Base-by-base conservation (phyloP, 768 basidiomycete genomes). In the Termitomyces sp. region DNA sequence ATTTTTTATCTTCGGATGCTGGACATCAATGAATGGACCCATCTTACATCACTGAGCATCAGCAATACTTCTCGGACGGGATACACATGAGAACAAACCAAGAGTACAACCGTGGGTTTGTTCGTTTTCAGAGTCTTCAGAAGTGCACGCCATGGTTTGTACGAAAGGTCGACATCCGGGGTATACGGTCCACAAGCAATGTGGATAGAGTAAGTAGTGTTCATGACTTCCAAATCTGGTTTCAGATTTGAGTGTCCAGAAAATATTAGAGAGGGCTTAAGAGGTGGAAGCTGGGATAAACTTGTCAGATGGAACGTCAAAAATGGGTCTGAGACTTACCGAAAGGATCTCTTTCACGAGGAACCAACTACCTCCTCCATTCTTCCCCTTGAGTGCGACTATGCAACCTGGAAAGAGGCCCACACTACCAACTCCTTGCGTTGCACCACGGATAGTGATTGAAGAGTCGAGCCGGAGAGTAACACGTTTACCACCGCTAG, bases 371-470 rank as follows among this genome's bases (percentile, higher is more conserved):
- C 92, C 94, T 2, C 94, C 92, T 1, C 94, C 94, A 70, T 98
- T 98, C 68, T 81, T 83, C 0, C 97, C 97, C 60, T 85, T 90
- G 33, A 98, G 66, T 0, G 88, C 94, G 1, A 88, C 88, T 53
- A 98, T 84, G 30, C 86, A 86, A 4, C 97, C 97, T 5, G 94
- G 93, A 67, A 95, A 98, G 43, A 98, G 68, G 1, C 90, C 87
- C 10, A 87, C 72, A 0, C 85, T 84, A 16, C 80, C 82, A 10
- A 82, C 75, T 12, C 89, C 90, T 56, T 78, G 78, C 14, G 76
- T 66, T 1, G 81, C 80, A 18, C 86, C 86, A 40, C 87, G 80
- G 2, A 96, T 78, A 63, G 83, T 84, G 54, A 90, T 74, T 22
- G 75, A 73, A 5, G 81, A 73, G 33, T 88, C 80, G 55, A 98